These are phyloP conservation scores for Chalciporus sphaerocephalus DNA, from an alignment of 768 basidiomycete genomes.

Conservation along the genomic window DNA sequence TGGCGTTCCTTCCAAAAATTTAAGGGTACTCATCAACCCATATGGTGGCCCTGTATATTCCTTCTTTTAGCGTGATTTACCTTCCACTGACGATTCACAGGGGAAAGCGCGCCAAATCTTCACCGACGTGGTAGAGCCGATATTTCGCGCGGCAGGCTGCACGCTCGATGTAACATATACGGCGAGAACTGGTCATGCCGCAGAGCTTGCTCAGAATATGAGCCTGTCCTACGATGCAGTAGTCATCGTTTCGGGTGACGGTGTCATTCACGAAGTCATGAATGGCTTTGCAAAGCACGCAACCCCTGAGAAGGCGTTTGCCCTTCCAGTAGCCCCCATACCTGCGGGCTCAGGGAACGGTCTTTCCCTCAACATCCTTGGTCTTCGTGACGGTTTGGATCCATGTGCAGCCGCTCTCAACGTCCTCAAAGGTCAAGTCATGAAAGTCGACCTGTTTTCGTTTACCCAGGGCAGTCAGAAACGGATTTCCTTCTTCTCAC, in stretches of 20 bases:
- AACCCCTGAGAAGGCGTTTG: slow-evolving; percentile 56
- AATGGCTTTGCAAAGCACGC: slow-evolving; percentile 75
- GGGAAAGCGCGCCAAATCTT: slow-evolving; percentile 58
- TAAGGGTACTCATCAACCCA: slow-evolving; percentile 78
- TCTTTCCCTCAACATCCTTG: slow-evolving; percentile 67
- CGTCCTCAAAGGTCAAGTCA: slow-evolving; percentile 72
- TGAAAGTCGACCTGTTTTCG: slow-evolving; percentile 75
- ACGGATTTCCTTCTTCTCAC: slow-evolving; percentile 77
- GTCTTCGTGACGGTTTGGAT: slow-evolving; percentile 64
- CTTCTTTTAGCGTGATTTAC: neutral
- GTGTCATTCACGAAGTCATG: slow-evolving; percentile 75
- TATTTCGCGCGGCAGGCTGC: slow-evolving; percentile 66
- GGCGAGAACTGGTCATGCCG: slow-evolving; percentile 57
- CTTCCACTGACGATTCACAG: slow-evolving; percentile 34
- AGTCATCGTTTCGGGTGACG: slow-evolving; percentile 78
- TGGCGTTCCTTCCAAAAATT: slow-evolving; percentile 47
- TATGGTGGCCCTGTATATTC: slow-evolving; percentile 65
- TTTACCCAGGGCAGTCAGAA: slow-evolving; percentile 63
- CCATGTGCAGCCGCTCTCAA: slow-evolving; percentile 71
- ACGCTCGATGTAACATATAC: slow-evolving; percentile 58
- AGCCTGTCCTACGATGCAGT: slow-evolving; percentile 65
- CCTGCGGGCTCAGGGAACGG: slow-evolving; percentile 84
- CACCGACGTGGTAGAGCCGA: slow-evolving; percentile 59
- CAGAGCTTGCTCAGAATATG: slow-evolving; percentile 55
- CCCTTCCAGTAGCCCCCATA: slow-evolving; percentile 69